Conservation (phyloP, 306 rosid genomes). For the Heteromeles arbutifolia region DNA sequence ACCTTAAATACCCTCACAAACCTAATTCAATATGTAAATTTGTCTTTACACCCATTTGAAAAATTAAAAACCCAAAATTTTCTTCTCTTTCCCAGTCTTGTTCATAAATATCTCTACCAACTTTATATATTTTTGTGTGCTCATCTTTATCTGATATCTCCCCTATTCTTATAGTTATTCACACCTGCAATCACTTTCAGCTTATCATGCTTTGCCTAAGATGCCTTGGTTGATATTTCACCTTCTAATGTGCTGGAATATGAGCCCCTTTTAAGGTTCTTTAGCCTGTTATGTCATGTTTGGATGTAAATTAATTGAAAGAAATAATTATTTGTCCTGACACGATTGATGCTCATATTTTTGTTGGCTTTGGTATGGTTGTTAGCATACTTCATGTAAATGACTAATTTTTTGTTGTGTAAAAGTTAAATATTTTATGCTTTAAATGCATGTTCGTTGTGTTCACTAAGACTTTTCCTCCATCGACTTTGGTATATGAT, state of each 20-base stretch:
- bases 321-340: neutral
- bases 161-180: neutral
- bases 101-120: neutral
- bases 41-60: no score
- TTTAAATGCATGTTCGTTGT: neutral
- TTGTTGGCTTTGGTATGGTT: neutral
- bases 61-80: no score
- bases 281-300: neutral
- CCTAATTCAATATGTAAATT: no score
- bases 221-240: neutral
- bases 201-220: neutral
- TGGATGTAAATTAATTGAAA: neutral
- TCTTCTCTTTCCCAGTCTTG: neutral
- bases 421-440: neutral
- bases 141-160: neutral
- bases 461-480: neutral
- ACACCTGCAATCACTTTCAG: neutral
- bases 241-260: neutral
- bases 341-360: neutral
- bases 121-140: no score
- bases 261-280: neutral
- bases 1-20: no score
- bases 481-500: slow-evolving; percentile 20
- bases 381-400: neutral
- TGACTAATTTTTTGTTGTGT: neutral